Evolutionary conservation across 139 green algal genomes (phyloP), one percentile per base, ranked within the genome.

Genomic region (Edaphochlamys debaryana): DNA sequence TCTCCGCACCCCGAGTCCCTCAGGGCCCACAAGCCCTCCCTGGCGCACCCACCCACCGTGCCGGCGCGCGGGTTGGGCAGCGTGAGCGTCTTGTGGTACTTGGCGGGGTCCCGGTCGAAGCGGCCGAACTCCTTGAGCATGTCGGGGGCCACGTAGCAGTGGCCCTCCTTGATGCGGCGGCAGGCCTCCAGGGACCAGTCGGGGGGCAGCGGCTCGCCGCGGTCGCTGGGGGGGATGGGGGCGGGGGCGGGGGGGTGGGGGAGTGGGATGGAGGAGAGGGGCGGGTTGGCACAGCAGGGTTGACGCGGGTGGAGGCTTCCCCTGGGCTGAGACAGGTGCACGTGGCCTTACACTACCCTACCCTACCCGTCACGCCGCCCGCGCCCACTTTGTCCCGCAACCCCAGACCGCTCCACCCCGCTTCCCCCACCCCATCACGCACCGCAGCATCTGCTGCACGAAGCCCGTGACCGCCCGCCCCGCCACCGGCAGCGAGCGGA

Each of bases 121-220:
- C 94, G 94, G 15, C 32, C 85, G 50, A 89, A 92, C 87, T 96
- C 93, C 77, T 58, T 23, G 56, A 62, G 87, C 19, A 95, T 92
- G 76, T 97, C 94, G 36, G 84, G 72, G 50, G 89, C 93, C 36
- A 92, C 90, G 80, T 96, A 97, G 77, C 87, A 90, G 86, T 94
- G 86, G 37, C 86, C 68, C 80, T 97, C 94, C 85, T 97, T 97
- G 58, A 96, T 87, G 27, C 56, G 62, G 4, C 86, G 72, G 0
- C 94, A 94, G 19, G 92, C 89, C 19, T 95, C 91, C 71, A 94
- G 69, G 0, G 88, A 92, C 67, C 92, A 66, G 1, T 97, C 91
- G 20, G 88, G 79, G 1, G 92, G 94, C 22, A 96, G 69, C 17
- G 85, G 48, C 79, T 94, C 93, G 1, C 93, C 93, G 41, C 76